Evolutionary conservation across 2,329 filamentous ascomycete species (phyloP).

Genomic region (Fusarium tjaetaba): DNA sequence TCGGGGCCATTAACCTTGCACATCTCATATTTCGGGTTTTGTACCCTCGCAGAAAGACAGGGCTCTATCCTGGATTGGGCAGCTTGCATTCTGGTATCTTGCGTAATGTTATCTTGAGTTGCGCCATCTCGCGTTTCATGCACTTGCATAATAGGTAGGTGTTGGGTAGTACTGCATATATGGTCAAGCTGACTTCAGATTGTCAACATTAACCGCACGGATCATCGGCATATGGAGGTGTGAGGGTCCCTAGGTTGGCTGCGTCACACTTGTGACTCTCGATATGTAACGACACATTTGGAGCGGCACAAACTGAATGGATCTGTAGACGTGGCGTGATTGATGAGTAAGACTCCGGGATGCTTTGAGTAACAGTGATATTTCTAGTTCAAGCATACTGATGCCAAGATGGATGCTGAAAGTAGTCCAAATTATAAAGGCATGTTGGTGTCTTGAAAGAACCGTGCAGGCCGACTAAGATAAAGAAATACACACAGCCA

Average conservation of each 20-base stretch:
- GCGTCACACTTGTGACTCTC: neutral
- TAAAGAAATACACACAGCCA: neutral
- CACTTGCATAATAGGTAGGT: neutral
- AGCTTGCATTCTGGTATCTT: neutral
- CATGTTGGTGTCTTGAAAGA: neutral
- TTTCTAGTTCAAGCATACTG: neutral
- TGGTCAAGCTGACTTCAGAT: neutral
- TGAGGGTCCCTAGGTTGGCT: neutral
- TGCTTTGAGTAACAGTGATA: neutral
- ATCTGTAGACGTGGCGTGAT: neutral
- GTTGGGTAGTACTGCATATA: neutral
- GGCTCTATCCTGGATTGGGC: neutral
- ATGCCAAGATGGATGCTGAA: fast-evolving
- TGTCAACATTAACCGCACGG: neutral
- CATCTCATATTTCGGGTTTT: neutral
- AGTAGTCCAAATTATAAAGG: neutral
- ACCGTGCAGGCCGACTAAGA: no score
- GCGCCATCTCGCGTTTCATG: neutral
- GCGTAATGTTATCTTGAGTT: neutral
- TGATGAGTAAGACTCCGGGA: no score
- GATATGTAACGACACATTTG: neutral
- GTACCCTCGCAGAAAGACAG: neutral
- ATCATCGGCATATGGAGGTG: neutral
- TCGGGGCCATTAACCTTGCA: neutral
- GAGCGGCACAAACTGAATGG: neutral